Conservation (phyloP, 1,284 basidiomycete species). For the Schizopora paradoxa region DNA sequence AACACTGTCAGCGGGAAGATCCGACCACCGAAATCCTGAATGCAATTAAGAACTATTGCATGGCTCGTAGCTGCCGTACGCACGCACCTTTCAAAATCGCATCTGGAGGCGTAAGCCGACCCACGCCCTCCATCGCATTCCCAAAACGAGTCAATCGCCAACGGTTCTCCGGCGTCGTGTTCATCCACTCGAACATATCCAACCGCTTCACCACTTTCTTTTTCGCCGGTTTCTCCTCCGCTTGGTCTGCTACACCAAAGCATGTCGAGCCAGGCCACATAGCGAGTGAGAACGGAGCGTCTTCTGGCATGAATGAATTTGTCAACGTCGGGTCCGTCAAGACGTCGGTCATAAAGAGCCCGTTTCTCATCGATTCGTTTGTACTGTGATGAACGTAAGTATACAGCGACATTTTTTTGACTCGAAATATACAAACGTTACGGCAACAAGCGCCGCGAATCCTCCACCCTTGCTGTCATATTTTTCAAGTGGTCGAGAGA, state of each 20-base stretch:
- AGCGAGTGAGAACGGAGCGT: neutral
- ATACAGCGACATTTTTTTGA: neutral
- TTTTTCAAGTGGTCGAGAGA: slow-evolving; percentile 4
- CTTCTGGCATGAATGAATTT: neutral
- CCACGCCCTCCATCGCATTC: slow-evolving; percentile 31
- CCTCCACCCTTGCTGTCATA: slow-evolving; percentile 12
- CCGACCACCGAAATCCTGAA: slow-evolving; percentile 13
- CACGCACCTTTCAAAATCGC: slow-evolving; percentile 8
- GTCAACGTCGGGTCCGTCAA: neutral
- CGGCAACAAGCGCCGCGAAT: slow-evolving; percentile 11
- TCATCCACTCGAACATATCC: slow-evolving; percentile 13
- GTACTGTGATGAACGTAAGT: neutral
- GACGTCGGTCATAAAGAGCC: slow-evolving; percentile 21
- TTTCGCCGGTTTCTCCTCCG: slow-evolving; percentile 3
- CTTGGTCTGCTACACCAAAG: slow-evolving; percentile 1
- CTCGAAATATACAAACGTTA: slow-evolving; percentile 2
- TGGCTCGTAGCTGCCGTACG: no score
- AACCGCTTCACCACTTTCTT: no score
- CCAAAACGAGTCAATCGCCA: slow-evolving; percentile 29
- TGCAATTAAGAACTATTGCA: no score
- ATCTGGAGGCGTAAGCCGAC: slow-evolving; percentile 11
- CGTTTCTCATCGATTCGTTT: slow-evolving; percentile 5
- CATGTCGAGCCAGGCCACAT: no score
- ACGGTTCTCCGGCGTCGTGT: slow-evolving; percentile 25
- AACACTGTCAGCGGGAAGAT: slow-evolving; percentile 1